Conservation (phyloP, 1,284 basidiomycete genomes). For the Termitomyces sp. region DNA sequence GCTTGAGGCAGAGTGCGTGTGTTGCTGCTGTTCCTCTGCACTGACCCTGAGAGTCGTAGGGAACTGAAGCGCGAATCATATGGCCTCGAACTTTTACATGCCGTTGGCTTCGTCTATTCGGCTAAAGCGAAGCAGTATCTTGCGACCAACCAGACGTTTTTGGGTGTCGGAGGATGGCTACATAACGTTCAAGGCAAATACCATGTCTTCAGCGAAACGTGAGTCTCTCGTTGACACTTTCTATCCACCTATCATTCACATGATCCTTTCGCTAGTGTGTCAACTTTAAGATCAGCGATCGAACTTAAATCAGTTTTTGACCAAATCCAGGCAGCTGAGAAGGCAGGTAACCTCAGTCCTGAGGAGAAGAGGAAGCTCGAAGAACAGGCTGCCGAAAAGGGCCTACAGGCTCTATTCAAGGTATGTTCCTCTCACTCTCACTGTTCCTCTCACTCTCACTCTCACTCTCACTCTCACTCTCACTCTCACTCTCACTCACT, state of each 20-base stretch:
- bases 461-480: neutral
- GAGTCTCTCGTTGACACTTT: constrained; percentile 27
- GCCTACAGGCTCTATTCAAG: constrained; percentile 90
- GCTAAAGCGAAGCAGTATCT: constrained; percentile 80
- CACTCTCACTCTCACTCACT: constrained; percentile 1
- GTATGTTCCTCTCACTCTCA: constrained; percentile 31
- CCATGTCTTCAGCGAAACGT: constrained; percentile 92
- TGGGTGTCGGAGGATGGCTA: constrained; percentile 87
- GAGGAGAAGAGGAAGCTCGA: constrained; percentile 90
- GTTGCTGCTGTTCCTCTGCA: neutral
- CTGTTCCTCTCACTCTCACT: neutral
- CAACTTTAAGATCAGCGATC: constrained; percentile 82
- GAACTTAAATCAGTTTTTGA: constrained; percentile 96
- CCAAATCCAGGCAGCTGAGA: constrained; percentile 89
- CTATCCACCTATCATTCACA: neutral
- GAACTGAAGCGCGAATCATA: constrained; percentile 90
- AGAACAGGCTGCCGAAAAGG: constrained; percentile 96
- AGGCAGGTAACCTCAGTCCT: constrained; percentile 77
- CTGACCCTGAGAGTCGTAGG: constrained; percentile 30
- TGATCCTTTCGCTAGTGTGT: constrained; percentile 54
- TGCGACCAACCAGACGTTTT: constrained; percentile 73
- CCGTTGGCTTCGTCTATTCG: constrained; percentile 88
- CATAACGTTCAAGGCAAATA: constrained; percentile 94
- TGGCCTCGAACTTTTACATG: constrained; percentile 87
- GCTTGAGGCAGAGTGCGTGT: constrained; percentile 74